Percentiles rank a stretch among this genome's conserved stretches.
phyloP scores from a whole-genome alignment of 495 filamentous ascomycete genomes.

The Penicillium malachiteum region DNA sequence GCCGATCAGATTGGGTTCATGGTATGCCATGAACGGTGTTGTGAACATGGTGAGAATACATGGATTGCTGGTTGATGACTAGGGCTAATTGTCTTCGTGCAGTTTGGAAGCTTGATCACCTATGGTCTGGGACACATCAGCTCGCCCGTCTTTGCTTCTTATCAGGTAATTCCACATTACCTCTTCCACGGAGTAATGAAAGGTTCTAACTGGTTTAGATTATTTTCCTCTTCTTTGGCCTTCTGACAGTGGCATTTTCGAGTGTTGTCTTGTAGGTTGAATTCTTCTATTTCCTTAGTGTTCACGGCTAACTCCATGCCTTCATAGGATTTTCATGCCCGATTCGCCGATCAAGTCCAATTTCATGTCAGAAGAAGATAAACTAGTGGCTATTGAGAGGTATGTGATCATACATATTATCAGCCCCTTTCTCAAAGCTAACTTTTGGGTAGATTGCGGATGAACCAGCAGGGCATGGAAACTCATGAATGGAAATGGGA shows the following conservation, averaged over 20 bases:
- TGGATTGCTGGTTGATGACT: neutral
- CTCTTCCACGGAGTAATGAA: neutral
- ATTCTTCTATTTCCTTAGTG: neutral
- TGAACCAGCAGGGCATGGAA: slow-evolving; percentile 61
- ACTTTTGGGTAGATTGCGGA: slow-evolving; percentile 45
- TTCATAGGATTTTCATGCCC: slow-evolving; percentile 49
- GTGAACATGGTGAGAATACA: slow-evolving; percentile 49
- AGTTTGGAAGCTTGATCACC: slow-evolving; percentile 50
- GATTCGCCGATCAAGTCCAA: slow-evolving; percentile 60
- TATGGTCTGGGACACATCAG: slow-evolving; percentile 61
- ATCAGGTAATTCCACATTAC: slow-evolving; percentile 39
- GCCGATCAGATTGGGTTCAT: slow-evolving; percentile 55
- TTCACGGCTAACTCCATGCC: slow-evolving; percentile 1
- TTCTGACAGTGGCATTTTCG: slow-evolving; percentile 51
- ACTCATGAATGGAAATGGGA: slow-evolving; percentile 61
- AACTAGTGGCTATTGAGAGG: slow-evolving; percentile 59
- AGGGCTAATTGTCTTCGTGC: neutral
- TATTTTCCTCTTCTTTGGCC: slow-evolving; percentile 55
- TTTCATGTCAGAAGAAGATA: slow-evolving; percentile 58
- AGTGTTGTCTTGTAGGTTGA: slow-evolving; percentile 39
- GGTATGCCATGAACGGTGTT: slow-evolving; percentile 61
- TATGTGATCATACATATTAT: slow-evolving; percentile 3
- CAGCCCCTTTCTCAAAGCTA: neutral
- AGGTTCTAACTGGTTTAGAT: slow-evolving; percentile 30
- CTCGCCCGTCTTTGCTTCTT: slow-evolving; percentile 51